Percentiles rank a stretch among this genome's conserved stretches.
Evolutionary conservation across 148 eudicot genomes (phyloP).

Genomic region (Tetragonia tetragonoides): DNA sequence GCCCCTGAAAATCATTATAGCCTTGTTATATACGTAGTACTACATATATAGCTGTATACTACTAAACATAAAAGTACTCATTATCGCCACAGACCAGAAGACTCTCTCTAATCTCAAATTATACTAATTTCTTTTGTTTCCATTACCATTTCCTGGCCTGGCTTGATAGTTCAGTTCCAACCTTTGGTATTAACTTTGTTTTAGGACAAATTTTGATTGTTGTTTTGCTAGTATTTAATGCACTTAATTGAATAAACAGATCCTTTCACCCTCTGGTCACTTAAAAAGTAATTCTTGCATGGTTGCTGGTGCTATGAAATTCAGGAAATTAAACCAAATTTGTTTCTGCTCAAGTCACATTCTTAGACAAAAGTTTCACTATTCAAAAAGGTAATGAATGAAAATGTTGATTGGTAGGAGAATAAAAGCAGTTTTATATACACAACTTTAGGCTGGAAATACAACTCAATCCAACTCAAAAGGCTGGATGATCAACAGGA

Average conservation of each 20-base stretch:
- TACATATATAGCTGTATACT: no score
- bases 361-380: conserved; percentile 3
- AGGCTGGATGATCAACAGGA: not conserved
- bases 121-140: not conserved
- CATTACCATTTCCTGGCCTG: not conserved
- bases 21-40: no score
- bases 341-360: conserved; percentile 4
- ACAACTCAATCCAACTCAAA: conserved; percentile 16
- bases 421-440: not conserved
- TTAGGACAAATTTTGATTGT: not conserved
- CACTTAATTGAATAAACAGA: not conserved
- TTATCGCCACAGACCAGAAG: no score
- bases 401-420: not conserved
- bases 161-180: not conserved
- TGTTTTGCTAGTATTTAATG: not conserved
- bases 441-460: not conserved
- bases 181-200: not conserved
- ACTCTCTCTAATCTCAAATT: not conserved
- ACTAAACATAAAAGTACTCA: no score
- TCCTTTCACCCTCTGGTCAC: not conserved
- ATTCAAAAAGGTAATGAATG: not conserved
- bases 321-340: not conserved
- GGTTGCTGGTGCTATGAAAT: not conserved
- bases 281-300: not conserved
- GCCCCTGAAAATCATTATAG: no score